These are phyloP conservation scores for Solanum aculeatissimum DNA, from an alignment of 305 asterid genomes.

Conservation along the genomic window DNA sequence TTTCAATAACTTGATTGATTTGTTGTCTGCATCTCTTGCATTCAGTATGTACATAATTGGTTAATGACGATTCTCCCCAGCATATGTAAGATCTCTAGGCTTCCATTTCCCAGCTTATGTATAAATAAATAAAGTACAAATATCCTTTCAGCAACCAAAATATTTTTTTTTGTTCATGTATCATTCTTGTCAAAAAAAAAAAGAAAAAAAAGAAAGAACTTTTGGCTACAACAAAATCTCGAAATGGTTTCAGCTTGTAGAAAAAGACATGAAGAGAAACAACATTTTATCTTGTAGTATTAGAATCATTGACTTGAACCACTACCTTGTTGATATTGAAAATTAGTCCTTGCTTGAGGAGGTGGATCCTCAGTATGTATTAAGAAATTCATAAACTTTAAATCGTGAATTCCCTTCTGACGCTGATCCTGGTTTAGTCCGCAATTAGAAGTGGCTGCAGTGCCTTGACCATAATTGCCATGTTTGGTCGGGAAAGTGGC, in stretches of 20 bases:
- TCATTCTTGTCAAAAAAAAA: neutral
- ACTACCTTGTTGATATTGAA: neutral
- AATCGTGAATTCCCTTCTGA: neutral
- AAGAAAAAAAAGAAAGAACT: neutral
- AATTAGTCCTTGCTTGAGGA: neutral
- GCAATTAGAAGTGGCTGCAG: conserved; percentile 69
- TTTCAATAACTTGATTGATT: neutral
- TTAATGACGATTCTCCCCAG: too few relatives aligned
- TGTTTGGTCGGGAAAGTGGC: conserved; percentile 70
- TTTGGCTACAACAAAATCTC: neutral
- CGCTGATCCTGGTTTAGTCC: conserved; percentile 15
- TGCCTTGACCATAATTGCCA: conserved; percentile 82
- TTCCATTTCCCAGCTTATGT: neutral
- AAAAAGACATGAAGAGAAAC: neutral
- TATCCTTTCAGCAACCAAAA: neutral
- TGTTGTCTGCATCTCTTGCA: too few relatives aligned
- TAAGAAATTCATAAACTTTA: neutral
- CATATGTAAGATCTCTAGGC: too few relatives aligned
- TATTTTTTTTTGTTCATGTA: neutral
- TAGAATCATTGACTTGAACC: neutral
- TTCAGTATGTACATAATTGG: too few relatives aligned
- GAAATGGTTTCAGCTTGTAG: neutral
- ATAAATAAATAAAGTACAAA: neutral
- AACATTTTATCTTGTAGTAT: neutral
- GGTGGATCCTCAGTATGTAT: neutral